Base-by-base conservation (phyloP, 805 yeast species). In the Blastobotrys americana region DNA sequence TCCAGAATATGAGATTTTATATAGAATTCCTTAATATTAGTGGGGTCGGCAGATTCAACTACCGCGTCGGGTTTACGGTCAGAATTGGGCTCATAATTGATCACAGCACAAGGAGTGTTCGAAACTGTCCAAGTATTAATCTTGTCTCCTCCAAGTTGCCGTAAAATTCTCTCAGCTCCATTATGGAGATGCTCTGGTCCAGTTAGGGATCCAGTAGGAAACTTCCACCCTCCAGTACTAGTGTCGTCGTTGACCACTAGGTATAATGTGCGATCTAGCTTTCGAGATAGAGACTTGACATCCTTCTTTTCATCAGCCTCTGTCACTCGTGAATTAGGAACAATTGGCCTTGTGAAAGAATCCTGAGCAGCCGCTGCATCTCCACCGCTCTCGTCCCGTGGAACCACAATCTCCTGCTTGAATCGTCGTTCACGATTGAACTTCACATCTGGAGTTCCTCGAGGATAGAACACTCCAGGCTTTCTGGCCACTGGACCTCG, bases 91-190 rank as follows among this genome's bases (percentile, higher is more conserved):
- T 54, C 41, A 49, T 68, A 72, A 53, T 76, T 70, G 50, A 82
- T 58, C 1, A 82, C 78, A 37, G 81, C 88, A 35, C 89, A 82
- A 34, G 98, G 97, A 3, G 83, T 83, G 45, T 77, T 78, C 19
- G 97, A 87, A n/a, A 93, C 95, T 17, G 84, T 77, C 85, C 94
- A 90, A 37, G 87, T 82, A 65, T 87, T 84, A 60, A 93, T 76
- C 44, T 72, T 63, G 8, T 71, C 76, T 25, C 96, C 95, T 16
- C 96, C 96, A 17, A 84, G 56, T 18, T 64, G 55, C 60, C 78
- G 73, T 45, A 93, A 66, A 0, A 95, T 94, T 39, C 73, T 66
- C 62, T 84, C 86, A 2, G 96, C 96, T 31, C 79, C 73, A 45
- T 65, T 66, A 60, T 85, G 88, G 52, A 93, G 73, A 13, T 85